A percentile compares a stretch with the other conserved stretches of the same genome.
Evolutionary conservation across 1,139 yeast species (phyloP).

Genomic region (Kluyveromyces marxianus): DNA sequence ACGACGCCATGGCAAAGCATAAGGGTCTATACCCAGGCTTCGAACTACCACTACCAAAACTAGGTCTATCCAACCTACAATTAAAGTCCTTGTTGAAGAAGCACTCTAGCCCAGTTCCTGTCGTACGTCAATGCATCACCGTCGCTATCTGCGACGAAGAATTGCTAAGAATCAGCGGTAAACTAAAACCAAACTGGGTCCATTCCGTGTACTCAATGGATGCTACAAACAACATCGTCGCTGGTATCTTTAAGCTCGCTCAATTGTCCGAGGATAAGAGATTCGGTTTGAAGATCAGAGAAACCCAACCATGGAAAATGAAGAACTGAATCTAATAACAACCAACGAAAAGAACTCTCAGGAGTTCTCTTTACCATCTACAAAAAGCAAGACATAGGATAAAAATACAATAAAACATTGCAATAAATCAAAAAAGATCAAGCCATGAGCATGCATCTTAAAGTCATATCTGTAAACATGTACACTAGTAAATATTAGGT

Average conservation of each 20-base stretch:
- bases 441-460: too few relatives aligned
- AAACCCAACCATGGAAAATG: conserved; percentile 48
- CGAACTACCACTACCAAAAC: conserved; percentile 64
- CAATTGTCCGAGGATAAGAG: conserved; percentile 55
- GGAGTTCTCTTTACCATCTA: background rate
- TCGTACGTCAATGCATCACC: conserved; percentile 76
- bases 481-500: background rate
- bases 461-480: background rate
- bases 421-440: too few relatives aligned
- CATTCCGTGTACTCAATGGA: conserved; percentile 62
- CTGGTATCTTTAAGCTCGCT: conserved; percentile 47
- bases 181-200: conserved; percentile 74
- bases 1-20: conserved; percentile 57
- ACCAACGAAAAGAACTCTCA: background rate
- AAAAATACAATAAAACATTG: too few relatives aligned
- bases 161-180: conserved; percentile 70
- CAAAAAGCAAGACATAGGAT: background rate
- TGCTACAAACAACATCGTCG: conserved; percentile 36
- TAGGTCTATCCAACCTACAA: conserved; percentile 60
- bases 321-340: conserved; percentile 4
- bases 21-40: conserved; percentile 49
- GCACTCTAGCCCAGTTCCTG: conserved; percentile 39
- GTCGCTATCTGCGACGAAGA: conserved; percentile 54
- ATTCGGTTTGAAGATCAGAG: conserved; percentile 59
- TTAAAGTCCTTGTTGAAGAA: conserved; percentile 55